These are phyloP conservation scores for Agastache rugosa DNA, from an alignment of 257 asterid genomes.

Conservation along the genomic window DNA sequence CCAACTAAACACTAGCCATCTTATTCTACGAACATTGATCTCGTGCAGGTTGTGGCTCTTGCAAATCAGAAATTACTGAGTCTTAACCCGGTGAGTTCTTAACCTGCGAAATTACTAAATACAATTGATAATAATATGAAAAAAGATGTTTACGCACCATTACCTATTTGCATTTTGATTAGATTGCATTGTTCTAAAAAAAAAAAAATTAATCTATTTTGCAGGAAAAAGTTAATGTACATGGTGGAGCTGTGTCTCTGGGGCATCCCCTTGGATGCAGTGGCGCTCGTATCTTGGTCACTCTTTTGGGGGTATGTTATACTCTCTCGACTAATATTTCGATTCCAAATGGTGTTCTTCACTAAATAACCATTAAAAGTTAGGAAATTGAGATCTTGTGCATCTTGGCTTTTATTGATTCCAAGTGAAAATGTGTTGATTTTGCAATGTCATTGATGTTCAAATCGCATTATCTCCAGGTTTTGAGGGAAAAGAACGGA, in stretches of 20 bases:
- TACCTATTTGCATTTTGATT: background rate
- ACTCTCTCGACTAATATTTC: background rate
- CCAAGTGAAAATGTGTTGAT: background rate
- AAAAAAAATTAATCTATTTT: no score
- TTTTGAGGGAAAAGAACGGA: conserved; percentile 79
- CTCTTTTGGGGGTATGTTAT: conserved; percentile 89
- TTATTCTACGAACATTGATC: conserved; percentile 17
- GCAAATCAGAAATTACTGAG: conserved; percentile 92
- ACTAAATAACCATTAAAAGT: conserved; percentile 1
- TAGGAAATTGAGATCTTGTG: conserved; percentile 5
- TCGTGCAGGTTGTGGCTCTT: conserved; percentile 90
- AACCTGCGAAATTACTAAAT: background rate
- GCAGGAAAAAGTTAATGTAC: conserved; percentile 89
- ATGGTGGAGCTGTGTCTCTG: conserved; percentile 96
- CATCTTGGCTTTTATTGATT: conserved; percentile 15
- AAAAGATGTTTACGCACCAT: background rate
- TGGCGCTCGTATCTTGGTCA: conserved; percentile 95
- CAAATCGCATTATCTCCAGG: conserved; percentile 49
- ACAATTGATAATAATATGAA: background rate
- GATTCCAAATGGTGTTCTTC: background rate
- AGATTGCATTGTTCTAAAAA: conserved; percentile 23
- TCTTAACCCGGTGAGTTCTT: conserved; percentile 70
- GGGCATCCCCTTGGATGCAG: conserved; percentile 99
- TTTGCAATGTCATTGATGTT: conserved; percentile 5
- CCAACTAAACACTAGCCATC: conserved; percentile 7